These are phyloP conservation scores for Malassezia sympodialis DNA, from an alignment of 1,284 basidiomycete species.

Conservation along the genomic window DNA sequence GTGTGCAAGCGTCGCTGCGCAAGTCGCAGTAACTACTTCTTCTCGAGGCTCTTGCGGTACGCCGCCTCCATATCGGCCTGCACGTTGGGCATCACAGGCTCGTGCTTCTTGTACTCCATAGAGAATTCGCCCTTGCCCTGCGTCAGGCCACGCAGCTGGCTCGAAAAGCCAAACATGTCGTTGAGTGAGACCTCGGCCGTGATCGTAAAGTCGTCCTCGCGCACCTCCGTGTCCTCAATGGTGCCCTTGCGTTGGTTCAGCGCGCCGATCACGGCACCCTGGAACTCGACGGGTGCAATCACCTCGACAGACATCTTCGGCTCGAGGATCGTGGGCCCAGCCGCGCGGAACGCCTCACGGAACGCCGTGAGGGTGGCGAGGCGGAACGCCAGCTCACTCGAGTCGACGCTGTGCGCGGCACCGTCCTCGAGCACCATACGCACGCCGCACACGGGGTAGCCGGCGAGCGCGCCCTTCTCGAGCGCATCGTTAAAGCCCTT, in stretches of 20 bases:
- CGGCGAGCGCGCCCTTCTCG: conserved; percentile 80
- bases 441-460: conserved; percentile 76
- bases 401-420: conserved; percentile 87
- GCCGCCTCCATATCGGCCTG: conserved; percentile 67
- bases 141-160: conserved; percentile 68
- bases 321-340: conserved; percentile 75
- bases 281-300: conserved; percentile 90
- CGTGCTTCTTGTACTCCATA: conserved; percentile 79
- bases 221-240: conserved; percentile 88
- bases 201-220: conserved; percentile 92
- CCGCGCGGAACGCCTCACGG: conserved; percentile 73
- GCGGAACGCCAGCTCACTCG: conserved; percentile 89
- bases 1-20: neutral
- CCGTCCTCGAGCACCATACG: conserved; percentile 87
- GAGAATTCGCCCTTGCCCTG: conserved; percentile 57
- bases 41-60: conserved; percentile 32
- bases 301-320: conserved; percentile 99
- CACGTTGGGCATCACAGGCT: conserved; percentile 75
- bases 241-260: conserved; percentile 87
- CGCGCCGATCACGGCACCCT: conserved; percentile 89
- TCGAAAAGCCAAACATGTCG: conserved; percentile 85
- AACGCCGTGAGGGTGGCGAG: conserved; percentile 82
- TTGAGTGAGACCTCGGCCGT: conserved; percentile 86
- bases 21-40: conserved; percentile 14
- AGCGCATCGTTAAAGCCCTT: conserved; percentile 94